Evolutionary conservation across 2,329 filamentous ascomycete genomes (phyloP).

Genomic region (Dactylellina cionopaga): DNA sequence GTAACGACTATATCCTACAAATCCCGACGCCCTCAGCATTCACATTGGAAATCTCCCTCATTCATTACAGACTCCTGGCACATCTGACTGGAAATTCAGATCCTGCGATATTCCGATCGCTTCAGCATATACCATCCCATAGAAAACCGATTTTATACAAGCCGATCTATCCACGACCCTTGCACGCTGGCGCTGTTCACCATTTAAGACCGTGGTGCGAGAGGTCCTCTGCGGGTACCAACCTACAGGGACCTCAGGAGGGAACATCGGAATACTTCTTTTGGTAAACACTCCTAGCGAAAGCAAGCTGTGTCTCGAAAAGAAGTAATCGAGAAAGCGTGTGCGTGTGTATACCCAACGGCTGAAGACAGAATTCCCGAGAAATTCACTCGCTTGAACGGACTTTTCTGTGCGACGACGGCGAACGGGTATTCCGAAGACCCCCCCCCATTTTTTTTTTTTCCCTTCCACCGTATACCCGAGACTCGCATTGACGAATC

Average conservation of each 20-base stretch:
- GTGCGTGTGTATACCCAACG: background rate
- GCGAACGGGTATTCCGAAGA: conserved; percentile 17
- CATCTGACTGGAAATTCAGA: conserved; percentile 12
- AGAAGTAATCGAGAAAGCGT: background rate
- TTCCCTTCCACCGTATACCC: conserved; percentile 30
- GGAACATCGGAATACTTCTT: conserved; percentile 10
- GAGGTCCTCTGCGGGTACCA: conserved; percentile 53
- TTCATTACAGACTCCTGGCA: too few relatives aligned
- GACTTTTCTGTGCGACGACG: conserved; percentile 39
- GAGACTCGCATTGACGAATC: conserved; percentile 47
- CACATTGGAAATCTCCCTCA: conserved; percentile 19
- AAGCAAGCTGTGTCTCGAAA: background rate
- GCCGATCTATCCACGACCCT: conserved; percentile 26
- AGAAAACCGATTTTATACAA: conserved; percentile 31
- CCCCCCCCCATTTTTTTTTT: background rate
- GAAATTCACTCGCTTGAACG: conserved; percentile 24
- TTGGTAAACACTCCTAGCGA: background rate
- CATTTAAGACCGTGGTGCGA: conserved; percentile 51
- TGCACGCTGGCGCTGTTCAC: conserved; percentile 49
- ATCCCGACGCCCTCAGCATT: conserved; percentile 14
- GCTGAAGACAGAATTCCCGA: conserved; percentile 28
- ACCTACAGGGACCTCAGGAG: conserved; percentile 53
- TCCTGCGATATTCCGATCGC: conserved; percentile 25
- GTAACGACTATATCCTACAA: conserved; percentile 3
- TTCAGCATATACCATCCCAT: conserved; percentile 23